phyloP scores from a whole-genome alignment of 2,329 filamentous ascomycete genomes.

The Neospermospora avenae region DNA sequence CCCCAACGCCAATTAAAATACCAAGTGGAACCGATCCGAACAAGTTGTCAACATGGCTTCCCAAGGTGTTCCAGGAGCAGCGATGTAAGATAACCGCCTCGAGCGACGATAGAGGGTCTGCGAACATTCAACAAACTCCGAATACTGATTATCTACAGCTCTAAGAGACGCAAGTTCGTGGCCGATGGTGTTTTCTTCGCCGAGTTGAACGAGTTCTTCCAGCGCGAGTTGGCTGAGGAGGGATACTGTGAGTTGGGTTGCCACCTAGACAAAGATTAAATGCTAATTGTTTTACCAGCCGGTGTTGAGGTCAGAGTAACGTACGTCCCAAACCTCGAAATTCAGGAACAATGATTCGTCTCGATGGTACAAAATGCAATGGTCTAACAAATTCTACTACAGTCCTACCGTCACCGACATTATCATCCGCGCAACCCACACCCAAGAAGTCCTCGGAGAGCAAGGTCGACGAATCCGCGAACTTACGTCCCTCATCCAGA shows the following conservation, averaged over 20 bases:
- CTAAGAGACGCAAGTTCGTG: constrained; percentile 92
- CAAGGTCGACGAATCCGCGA: constrained; percentile 99
- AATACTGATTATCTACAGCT: constrained; percentile 47
- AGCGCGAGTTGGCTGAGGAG: constrained; percentile 99
- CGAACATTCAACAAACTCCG: not conserved
- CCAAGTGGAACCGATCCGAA: constrained; percentile 30
- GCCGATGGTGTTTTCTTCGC: constrained; percentile 99
- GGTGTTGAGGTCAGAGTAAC: constrained; percentile 99
- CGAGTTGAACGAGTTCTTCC: constrained; percentile 99
- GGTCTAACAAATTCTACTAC: not conserved
- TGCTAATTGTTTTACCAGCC: constrained; percentile 35
- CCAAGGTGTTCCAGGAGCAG: constrained; percentile 34
- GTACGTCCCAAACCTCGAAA: constrained; percentile 13
- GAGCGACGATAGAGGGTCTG: not conserved
- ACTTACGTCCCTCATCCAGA: constrained; percentile 99
- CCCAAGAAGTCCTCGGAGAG: constrained; percentile 99
- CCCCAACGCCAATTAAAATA: constrained; percentile 23
- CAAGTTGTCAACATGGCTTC: constrained; percentile 38
- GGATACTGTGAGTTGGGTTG: constrained; percentile 64
- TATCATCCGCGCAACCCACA: constrained; percentile 99
- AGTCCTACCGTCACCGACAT: constrained; percentile 49
- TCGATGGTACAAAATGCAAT: constrained; percentile 38
- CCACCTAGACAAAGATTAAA: not conserved
- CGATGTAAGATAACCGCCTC: constrained; percentile 34
- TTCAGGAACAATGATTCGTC: constrained; percentile 67